Conservation (phyloP, 176 grass and related monocot species). For the Phragmites australis region DNA sequence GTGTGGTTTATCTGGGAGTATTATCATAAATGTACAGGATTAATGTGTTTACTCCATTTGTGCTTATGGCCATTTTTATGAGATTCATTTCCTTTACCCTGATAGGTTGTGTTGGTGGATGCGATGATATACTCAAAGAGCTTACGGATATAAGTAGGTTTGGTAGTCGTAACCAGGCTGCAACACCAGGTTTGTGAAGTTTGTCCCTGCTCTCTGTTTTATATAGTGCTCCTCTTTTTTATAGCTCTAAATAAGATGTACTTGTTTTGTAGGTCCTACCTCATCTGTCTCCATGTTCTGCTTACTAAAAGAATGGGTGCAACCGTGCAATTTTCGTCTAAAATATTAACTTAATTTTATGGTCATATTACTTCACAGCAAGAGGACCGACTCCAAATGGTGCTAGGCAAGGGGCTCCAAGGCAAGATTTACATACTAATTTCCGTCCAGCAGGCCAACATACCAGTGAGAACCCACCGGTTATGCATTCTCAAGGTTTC, state of each 20-base stretch:
- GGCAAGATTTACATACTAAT: constrained; percentile 51
- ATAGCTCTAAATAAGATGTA: not conserved
- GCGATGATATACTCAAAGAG: constrained; percentile 81
- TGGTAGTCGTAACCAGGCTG: constrained; percentile 51
- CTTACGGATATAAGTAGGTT: constrained; percentile 79
- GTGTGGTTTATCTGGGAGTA: not conserved
- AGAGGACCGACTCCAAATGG: constrained; percentile 59
- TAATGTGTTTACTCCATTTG: not conserved
- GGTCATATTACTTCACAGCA: constrained; percentile 45
- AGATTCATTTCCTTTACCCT: constrained; percentile 20
- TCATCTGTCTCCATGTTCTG: constrained; percentile 8
- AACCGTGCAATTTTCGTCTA: not conserved
- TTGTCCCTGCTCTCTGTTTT: not conserved
- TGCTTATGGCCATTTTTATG: not conserved
- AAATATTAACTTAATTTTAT: constrained; percentile 20
- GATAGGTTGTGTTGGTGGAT: constrained; percentile 91
- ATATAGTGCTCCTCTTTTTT: constrained; percentile 16
- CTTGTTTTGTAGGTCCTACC: not conserved
- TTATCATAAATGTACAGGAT: not conserved
- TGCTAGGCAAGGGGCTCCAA: constrained; percentile 43
- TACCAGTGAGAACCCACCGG: constrained; percentile 51
- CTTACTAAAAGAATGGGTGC: not conserved
- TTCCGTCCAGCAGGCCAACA: constrained; percentile 61
- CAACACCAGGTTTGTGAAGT: constrained; percentile 57
- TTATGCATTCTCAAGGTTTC: constrained; percentile 43